Conservation (phyloP, 495 filamentous ascomycete species). For the Evernia prunastri region DNA sequence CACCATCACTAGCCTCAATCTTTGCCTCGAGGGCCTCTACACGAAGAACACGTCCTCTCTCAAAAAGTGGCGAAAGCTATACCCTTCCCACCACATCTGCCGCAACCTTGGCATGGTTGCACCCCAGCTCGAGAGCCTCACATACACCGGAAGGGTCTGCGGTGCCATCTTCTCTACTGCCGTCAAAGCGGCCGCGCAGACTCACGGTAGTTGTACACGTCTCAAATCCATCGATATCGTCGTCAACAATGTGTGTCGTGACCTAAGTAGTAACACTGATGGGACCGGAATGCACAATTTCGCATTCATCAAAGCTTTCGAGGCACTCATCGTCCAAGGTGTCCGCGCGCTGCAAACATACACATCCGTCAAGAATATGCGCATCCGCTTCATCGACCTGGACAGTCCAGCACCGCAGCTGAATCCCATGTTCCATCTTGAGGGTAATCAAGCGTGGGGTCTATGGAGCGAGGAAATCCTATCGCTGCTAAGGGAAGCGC, state of each 20-base stretch:
- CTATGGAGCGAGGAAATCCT: slow-evolving; percentile 65
- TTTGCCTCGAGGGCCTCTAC: slow-evolving; percentile 63
- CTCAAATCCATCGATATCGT: slow-evolving; percentile 61
- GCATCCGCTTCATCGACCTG: slow-evolving; percentile 67
- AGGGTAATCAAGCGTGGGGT: slow-evolving; percentile 51
- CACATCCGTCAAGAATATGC: slow-evolving; percentile 47
- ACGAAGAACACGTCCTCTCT: slow-evolving; percentile 51
- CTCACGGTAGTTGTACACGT: slow-evolving; percentile 28
- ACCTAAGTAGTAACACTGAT: slow-evolving; percentile 42
- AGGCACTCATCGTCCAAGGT: slow-evolving; percentile 53
- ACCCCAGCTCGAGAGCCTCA: slow-evolving; percentile 54
- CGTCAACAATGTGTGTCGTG: slow-evolving; percentile 63
- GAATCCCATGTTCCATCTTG: slow-evolving; percentile 61
- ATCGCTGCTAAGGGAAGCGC: slow-evolving; percentile 43
- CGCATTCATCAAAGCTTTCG: slow-evolving; percentile 60
- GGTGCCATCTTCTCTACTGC: slow-evolving; percentile 50
- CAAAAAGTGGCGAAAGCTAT: slow-evolving; percentile 48
- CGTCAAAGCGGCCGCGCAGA: slow-evolving; percentile 14
- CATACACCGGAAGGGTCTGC: slow-evolving; percentile 61
- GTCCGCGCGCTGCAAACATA: slow-evolving; percentile 51
- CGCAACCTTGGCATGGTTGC: slow-evolving; percentile 48
- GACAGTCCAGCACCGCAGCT: slow-evolving; percentile 49
- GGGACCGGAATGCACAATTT: slow-evolving; percentile 61
- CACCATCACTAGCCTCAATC: slow-evolving; percentile 52
- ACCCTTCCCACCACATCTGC: slow-evolving; percentile 47